A percentile compares a stretch with the other conserved stretches of the same genome.
These are phyloP conservation scores for Lyophyllum decastes DNA, from an alignment of 768 basidiomycete genomes.

Conservation along the genomic window DNA sequence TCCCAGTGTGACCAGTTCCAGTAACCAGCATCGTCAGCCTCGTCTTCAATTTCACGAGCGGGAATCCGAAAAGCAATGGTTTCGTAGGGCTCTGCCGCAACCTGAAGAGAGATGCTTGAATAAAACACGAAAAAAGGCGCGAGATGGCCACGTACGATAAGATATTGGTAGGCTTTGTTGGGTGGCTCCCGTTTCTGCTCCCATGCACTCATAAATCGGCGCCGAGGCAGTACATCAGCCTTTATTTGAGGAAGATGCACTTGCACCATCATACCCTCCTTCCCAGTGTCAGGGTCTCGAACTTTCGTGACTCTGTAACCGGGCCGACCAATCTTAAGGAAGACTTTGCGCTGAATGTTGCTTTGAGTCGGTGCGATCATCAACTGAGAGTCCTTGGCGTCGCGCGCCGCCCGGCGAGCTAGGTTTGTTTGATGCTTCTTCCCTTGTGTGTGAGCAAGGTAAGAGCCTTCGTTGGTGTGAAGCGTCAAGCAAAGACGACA, in stretches of 20 bases:
- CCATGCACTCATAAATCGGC: conserved; percentile 97
- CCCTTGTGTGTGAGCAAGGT: conserved; percentile 98
- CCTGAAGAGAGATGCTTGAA: conserved; percentile 51
- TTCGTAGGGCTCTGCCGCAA: conserved; percentile 99
- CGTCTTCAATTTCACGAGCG: conserved; percentile 95
- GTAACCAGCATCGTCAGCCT: conserved; percentile 84
- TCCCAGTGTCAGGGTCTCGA: conserved; percentile 84
- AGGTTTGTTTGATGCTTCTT: conserved; percentile 99
- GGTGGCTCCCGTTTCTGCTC: conserved; percentile 95
- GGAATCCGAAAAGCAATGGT: conserved; percentile 99
- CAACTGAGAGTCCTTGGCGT: conserved; percentile 91
- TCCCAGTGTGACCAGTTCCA: conserved; percentile 99
- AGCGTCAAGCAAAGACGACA: conserved; percentile 96
- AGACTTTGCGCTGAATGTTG: conserved; percentile 87
- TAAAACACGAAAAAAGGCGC: conserved; percentile 8
- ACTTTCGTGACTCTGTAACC: conserved; percentile 98
- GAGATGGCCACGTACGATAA: conserved; percentile 69
- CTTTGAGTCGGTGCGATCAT: conserved; percentile 85
- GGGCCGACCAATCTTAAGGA: conserved; percentile 95
- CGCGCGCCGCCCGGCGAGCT: conserved; percentile 94
- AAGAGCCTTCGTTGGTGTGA: conserved; percentile 99
- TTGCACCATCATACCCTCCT: conserved; percentile 97
- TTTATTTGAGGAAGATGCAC: conserved; percentile 96
- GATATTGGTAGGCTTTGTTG: conserved; percentile 96
- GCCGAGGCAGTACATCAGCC: conserved; percentile 75